phyloP scores from a whole-genome alignment of 306 rosid genomes.

The Dryas alaskensis region DNA sequence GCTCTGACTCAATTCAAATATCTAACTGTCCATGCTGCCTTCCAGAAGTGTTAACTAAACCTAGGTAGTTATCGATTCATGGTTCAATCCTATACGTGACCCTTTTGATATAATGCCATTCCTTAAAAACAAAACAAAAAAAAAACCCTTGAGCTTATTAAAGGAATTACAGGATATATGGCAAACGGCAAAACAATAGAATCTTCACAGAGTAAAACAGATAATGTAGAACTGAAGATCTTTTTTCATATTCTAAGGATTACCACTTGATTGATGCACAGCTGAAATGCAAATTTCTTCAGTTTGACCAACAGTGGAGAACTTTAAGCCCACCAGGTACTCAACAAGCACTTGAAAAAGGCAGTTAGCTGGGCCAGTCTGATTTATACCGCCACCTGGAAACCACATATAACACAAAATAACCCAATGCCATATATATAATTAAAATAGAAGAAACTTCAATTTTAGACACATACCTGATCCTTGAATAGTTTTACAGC shows the following conservation, averaged over 20 bases:
- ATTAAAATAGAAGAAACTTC: conserved; percentile 13
- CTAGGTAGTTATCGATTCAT: background rate
- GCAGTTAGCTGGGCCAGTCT: conserved; percentile 35
- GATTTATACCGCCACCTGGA: conserved; percentile 45
- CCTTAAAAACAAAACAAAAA: background rate
- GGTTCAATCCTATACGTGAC: background rate
- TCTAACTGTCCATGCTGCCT: background rate
- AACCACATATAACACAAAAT: conserved; percentile 25
- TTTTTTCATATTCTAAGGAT: conserved; percentile 14
- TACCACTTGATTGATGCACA: conserved; percentile 82
- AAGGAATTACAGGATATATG: background rate
- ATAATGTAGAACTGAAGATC: background rate
- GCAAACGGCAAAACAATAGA: background rate
- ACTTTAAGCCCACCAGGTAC: conserved; percentile 70
- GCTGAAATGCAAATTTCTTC: conserved; percentile 59
- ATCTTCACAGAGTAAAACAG: background rate
- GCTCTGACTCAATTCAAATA: background rate
- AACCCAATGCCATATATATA: conserved; percentile 20
- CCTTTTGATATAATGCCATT: conserved; percentile 3
- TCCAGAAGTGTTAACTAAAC: background rate
- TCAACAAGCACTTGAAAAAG: conserved; percentile 65
- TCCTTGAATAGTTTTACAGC: conserved; percentile 39
- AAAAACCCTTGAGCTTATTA: background rate
- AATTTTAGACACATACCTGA: conserved; percentile 58
- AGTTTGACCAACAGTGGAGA: conserved; percentile 48